phyloP scores from a whole-genome alignment of 1,284 basidiomycete genomes.

The Ustilago nuda region DNA sequence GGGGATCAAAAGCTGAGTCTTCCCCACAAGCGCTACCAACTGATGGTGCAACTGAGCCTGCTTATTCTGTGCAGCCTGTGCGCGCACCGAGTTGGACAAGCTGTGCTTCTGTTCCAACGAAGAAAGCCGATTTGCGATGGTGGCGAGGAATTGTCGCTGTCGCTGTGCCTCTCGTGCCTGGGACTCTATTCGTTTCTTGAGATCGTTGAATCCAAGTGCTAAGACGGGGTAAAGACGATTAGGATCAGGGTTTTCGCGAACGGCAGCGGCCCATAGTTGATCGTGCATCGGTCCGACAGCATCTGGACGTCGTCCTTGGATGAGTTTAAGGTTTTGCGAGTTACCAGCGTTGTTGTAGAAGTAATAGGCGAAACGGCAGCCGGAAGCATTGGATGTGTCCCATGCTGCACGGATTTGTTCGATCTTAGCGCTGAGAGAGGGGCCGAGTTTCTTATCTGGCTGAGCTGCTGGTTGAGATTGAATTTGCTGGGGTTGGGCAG shows the following conservation, averaged over 20 bases:
- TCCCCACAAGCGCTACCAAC: constrained; percentile 49
- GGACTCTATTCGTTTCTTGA: constrained; percentile 58
- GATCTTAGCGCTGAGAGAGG: constrained; percentile 49
- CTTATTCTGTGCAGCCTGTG: constrained; percentile 48
- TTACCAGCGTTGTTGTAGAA: constrained; percentile 63
- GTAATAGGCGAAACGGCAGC: constrained; percentile 64
- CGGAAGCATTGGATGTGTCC: constrained; percentile 60
- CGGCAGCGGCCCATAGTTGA: constrained; percentile 60
- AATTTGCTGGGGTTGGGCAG: not conserved
- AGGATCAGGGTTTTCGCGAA: constrained; percentile 65
- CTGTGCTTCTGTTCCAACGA: constrained; percentile 60
- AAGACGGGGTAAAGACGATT: constrained; percentile 65
- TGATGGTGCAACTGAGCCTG: constrained; percentile 64
- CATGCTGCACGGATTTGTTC: constrained; percentile 63
- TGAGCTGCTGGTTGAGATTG: constrained; percentile 8
- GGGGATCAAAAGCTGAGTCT: constrained; percentile 56
- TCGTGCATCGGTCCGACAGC: constrained; percentile 65
- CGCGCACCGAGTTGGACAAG: constrained; percentile 56
- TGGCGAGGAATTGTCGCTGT: constrained; percentile 47
- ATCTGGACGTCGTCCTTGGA: constrained; percentile 57
- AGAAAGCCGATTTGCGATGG: constrained; percentile 40
- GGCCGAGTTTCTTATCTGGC: constrained; percentile 60
- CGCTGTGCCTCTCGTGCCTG: constrained; percentile 57
- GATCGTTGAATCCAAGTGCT: constrained; percentile 64
- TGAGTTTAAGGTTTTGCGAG: constrained; percentile 48